These are phyloP conservation scores for Aspergillus alliaceus DNA, from an alignment of 2,329 filamentous ascomycete species.

Conservation along the genomic window DNA sequence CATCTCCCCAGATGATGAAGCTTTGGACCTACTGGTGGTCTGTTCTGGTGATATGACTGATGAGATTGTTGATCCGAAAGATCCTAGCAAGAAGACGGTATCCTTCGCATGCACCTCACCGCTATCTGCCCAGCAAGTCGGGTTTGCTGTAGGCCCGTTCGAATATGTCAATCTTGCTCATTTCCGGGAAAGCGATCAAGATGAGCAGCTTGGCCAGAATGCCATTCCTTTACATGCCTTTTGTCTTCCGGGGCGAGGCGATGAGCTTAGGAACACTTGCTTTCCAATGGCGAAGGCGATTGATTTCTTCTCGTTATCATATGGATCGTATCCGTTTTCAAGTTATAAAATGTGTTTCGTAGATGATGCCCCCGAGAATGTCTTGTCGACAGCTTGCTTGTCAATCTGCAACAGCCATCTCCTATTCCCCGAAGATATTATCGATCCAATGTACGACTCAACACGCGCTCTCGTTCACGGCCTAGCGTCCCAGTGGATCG, in stretches of 20 bases:
- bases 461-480: conserved; percentile 80
- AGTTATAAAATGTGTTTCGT: conserved; percentile 94
- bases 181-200: conserved; percentile 85
- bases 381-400: conserved; percentile 75
- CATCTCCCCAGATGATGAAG: conserved; percentile 74
- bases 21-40: conserved; percentile 83
- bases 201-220: conserved; percentile 84
- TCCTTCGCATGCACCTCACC: conserved; percentile 76
- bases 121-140: conserved; percentile 83
- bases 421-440: conserved; percentile 78
- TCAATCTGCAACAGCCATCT: conserved; percentile 84
- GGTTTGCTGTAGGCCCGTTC: conserved; percentile 92
- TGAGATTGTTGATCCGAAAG: conserved; percentile 73
- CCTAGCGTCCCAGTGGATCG: conserved; percentile 89
- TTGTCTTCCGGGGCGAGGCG: conserved; percentile 77
- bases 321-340: conserved; percentile 85
- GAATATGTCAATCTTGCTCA: conserved; percentile 88
- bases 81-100: conserved; percentile 82
- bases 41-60: conserved; percentile 88
- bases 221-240: conserved; percentile 89
- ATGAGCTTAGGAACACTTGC: conserved; percentile 84
- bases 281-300: conserved; percentile 79
- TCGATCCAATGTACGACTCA: conserved; percentile 80
- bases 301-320: conserved; percentile 87
- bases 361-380: conserved; percentile 78